Evolutionary conservation across 2,329 filamentous ascomycete species (phyloP).

Genomic region (Cryphonectria parasitica): DNA sequence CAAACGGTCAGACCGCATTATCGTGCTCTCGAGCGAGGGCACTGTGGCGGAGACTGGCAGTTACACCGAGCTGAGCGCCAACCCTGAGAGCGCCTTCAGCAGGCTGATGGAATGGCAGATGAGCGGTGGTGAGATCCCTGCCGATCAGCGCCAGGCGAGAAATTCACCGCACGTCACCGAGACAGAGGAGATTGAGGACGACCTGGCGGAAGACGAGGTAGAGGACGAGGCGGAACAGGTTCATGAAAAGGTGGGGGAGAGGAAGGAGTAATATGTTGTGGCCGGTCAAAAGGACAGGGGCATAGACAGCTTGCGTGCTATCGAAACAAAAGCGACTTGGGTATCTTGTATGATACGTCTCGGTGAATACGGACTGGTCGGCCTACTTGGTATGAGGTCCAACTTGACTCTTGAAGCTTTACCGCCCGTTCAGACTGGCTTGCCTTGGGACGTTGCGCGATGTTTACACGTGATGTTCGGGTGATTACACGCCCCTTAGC

Average conservation of each 20-base stretch:
- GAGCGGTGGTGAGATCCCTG: slow-evolving; percentile 70
- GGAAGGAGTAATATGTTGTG: neutral
- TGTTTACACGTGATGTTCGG: neutral
- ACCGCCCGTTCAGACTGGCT: neutral
- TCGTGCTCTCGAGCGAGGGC: slow-evolving; percentile 85
- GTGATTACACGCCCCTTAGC: neutral
- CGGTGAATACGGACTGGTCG: neutral
- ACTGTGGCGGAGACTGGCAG: slow-evolving; percentile 89
- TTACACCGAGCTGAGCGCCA: slow-evolving; percentile 74
- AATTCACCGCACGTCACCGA: slow-evolving; percentile 7
- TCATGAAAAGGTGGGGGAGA: slow-evolving; percentile 3
- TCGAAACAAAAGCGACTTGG: neutral
- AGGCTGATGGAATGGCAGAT: slow-evolving; percentile 99
- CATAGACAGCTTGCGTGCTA: neutral
- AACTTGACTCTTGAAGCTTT: neutral
- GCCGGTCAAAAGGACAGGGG: neutral
- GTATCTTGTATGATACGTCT: neutral
- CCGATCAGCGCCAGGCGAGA: slow-evolving; percentile 5
- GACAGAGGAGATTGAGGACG: slow-evolving; percentile 17
- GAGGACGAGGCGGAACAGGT: slow-evolving; percentile 4
- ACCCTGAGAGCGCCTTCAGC: slow-evolving; percentile 82
- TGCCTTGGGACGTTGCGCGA: neutral
- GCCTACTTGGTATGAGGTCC: neutral
- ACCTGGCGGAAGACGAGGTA: slow-evolving; percentile 13
- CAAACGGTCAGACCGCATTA: slow-evolving; percentile 92